Evolutionary conservation across 768 basidiomycete species (phyloP).

Genomic region (Trametopsis cervina): DNA sequence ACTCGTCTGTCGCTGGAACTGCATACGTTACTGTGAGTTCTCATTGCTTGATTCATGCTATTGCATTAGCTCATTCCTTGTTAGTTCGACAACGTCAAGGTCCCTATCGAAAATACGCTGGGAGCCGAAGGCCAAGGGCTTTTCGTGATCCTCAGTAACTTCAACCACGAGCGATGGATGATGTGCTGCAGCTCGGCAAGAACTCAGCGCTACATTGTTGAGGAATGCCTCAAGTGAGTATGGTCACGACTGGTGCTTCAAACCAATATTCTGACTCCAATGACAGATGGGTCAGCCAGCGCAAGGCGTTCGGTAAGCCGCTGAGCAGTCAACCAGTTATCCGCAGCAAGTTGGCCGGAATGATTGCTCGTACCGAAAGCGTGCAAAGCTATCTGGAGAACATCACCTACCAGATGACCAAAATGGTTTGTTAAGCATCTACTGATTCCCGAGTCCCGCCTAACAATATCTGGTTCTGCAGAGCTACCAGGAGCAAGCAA

Average conservation of each 20-base stretch:
- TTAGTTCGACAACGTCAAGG: constrained; percentile 70
- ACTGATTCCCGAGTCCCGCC: constrained; percentile 6
- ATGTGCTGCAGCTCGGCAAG: constrained; percentile 71
- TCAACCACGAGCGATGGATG: constrained; percentile 94
- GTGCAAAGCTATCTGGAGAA: constrained; percentile 85
- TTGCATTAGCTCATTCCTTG: not conserved
- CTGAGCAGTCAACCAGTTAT: constrained; percentile 81
- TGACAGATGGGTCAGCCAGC: constrained; percentile 73
- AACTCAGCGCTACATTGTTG: constrained; percentile 61
- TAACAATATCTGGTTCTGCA: constrained; percentile 18
- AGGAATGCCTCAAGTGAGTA: constrained; percentile 73
- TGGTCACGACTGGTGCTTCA: not conserved
- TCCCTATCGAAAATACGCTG: constrained; percentile 83
- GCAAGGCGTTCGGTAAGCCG: constrained; percentile 89
- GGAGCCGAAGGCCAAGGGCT: constrained; percentile 74
- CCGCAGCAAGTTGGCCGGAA: constrained; percentile 77
- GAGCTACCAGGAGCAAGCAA: constrained; percentile 68
- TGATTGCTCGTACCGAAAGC: constrained; percentile 82
- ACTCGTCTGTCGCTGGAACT: constrained; percentile 84
- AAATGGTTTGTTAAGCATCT: constrained; percentile 48
- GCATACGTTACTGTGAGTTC: constrained; percentile 50
- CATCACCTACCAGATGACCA: constrained; percentile 81
- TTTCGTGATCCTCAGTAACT: constrained; percentile 71
- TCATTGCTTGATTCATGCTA: not conserved
- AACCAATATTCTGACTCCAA: not conserved